These are phyloP conservation scores for Candida morakotiae DNA, from an alignment of 805 yeast species.

Conservation along the genomic window DNA sequence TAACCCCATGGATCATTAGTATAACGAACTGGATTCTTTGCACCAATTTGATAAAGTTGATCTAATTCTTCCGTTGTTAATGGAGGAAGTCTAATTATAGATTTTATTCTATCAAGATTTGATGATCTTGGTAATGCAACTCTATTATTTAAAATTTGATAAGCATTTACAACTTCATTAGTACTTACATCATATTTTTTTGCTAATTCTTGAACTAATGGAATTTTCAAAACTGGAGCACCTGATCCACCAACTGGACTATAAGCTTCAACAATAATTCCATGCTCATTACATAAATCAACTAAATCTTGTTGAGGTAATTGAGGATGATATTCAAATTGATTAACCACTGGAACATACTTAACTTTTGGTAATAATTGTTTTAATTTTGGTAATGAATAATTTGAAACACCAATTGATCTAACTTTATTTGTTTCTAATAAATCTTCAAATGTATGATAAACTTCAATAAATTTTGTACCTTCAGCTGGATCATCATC, in stretches of 20 bases:
- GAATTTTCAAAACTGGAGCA: slow-evolving; percentile 57
- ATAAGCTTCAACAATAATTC: slow-evolving; percentile 61
- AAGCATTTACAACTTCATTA: slow-evolving; percentile 59
- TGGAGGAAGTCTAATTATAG: slow-evolving; percentile 29
- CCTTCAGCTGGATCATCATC: slow-evolving; percentile 35
- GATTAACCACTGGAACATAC: slow-evolving; percentile 59
- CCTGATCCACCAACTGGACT: slow-evolving; percentile 65
- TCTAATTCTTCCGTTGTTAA: slow-evolving; percentile 34
- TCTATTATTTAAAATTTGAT: slow-evolving; percentile 58
- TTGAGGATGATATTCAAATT: slow-evolving; percentile 70
- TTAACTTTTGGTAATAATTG: slow-evolving; percentile 20
- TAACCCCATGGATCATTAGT: slow-evolving; percentile 33
- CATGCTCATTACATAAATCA: slow-evolving; percentile 46
- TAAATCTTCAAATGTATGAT: slow-evolving; percentile 26
- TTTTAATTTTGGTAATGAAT: slow-evolving; percentile 23
- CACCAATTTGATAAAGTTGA: slow-evolving; percentile 27
- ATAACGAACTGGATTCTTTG: slow-evolving; percentile 33
- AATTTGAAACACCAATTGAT: slow-evolving; percentile 36
- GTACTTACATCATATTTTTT: slow-evolving; percentile 48
- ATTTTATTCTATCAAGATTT: slow-evolving; percentile 57
- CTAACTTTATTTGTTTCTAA: slow-evolving; percentile 26
- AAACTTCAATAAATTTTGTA: slow-evolving; percentile 25
- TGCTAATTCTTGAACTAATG: slow-evolving; percentile 50
- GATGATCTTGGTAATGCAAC: slow-evolving; percentile 67
- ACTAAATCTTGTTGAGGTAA: slow-evolving; percentile 62